Conservation (phyloP, 2,329 filamentous ascomycete genomes). For the Fusarium sp. region DNA sequence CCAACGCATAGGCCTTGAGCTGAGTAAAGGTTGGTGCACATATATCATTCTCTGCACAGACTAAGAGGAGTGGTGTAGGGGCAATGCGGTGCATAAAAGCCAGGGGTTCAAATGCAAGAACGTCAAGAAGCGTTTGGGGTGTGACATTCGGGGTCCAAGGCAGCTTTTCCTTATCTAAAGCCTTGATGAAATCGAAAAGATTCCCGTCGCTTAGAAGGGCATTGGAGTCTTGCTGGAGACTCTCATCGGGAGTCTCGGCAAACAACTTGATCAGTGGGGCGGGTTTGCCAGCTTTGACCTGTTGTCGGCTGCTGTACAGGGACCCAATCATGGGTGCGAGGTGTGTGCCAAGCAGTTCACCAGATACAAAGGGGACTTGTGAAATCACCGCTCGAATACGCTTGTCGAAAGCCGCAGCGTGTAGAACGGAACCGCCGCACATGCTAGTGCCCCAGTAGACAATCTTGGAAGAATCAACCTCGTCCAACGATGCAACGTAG, state of each 20-base stretch:
- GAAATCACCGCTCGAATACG: not conserved
- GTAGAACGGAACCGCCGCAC: not conserved
- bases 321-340: not conserved
- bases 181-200: not conserved
- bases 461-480: not conserved
- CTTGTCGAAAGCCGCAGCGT: not conserved
- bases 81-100: not conserved
- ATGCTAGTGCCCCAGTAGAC: not conserved
- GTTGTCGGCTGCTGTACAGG: not conserved
- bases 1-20: not conserved
- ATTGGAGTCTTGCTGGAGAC: no score
- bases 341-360: not conserved
- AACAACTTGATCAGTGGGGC: not conserved
- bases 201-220: not conserved
- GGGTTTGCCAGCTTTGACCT: not conserved
- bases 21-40: not conserved
- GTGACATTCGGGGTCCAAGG: not conserved
- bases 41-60: not conserved
- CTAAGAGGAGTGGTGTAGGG: not conserved
- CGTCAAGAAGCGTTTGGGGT: not conserved
- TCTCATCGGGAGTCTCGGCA: not conserved
- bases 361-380: not conserved
- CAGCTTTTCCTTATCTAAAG: not conserved
- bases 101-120: not conserved
- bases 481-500: not conserved